Conservation (phyloP, 202 grass and related monocot genomes). For the Schoenoplectus tabernaemontani region DNA sequence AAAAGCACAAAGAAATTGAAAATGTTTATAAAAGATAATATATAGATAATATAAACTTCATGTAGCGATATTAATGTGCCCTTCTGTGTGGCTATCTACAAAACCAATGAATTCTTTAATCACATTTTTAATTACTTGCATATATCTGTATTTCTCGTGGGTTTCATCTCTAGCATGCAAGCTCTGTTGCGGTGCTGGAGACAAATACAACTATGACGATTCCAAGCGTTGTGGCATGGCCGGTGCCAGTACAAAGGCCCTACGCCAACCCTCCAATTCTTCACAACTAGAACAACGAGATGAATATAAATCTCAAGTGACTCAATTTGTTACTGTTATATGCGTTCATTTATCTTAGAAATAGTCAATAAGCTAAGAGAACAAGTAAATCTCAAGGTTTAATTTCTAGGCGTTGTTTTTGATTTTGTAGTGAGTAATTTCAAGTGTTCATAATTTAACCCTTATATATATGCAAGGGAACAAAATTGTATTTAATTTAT, state of each 20-base stretch:
- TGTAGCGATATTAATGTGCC: neutral
- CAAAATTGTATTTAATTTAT: neutral
- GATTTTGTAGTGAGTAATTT: neutral
- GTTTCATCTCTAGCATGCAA: constrained; percentile 42
- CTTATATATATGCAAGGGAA: neutral
- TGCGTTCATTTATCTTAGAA: neutral
- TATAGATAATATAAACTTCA: no score
- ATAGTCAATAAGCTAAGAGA: neutral
- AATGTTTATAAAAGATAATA: no score
- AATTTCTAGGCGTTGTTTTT: neutral
- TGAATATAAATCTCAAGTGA: no score
- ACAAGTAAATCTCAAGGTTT: neutral
- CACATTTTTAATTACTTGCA: no score
- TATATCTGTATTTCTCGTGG: constrained; percentile 18
- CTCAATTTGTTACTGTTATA: constrained; percentile 7
- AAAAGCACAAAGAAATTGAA: no score
- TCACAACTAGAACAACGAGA: constrained; percentile 11
- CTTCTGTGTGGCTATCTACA: neutral
- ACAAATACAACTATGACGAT: constrained; percentile 78
- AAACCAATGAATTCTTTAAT: neutral
- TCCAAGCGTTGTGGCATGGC: constrained; percentile 56
- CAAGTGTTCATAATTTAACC: constrained; percentile 12
- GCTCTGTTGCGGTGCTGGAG: constrained; percentile 77
- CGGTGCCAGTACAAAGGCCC: constrained; percentile 43
- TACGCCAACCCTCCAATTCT: constrained; percentile 58